These are phyloP conservation scores for Aspergillus diversus DNA, from an alignment of 495 filamentous ascomycete species.

Conservation along the genomic window DNA sequence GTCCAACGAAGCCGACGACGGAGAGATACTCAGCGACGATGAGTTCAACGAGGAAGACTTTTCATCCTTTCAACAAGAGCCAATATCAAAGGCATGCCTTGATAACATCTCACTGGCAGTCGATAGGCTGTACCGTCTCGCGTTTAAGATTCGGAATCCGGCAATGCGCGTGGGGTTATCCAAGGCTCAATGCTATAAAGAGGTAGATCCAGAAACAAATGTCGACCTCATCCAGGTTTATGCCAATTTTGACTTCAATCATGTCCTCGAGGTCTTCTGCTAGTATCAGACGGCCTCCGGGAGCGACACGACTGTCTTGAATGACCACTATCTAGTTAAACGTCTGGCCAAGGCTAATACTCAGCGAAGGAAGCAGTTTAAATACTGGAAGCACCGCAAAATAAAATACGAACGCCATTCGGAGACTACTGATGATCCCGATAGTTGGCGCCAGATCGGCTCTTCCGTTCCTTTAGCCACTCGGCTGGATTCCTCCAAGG, in stretches of 20 bases:
- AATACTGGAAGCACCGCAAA: not conserved
- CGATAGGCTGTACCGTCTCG: conserved; percentile 3
- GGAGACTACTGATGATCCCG: too few relatives aligned
- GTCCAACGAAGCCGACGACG: too few relatives aligned
- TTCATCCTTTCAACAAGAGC: not conserved
- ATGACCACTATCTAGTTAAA: not conserved
- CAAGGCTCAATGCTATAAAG: not conserved
- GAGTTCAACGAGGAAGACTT: too few relatives aligned
- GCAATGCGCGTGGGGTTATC: conserved; percentile 2
- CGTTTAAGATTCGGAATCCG: conserved; percentile 10
- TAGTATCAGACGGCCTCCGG: not conserved
- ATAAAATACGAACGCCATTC: not conserved
- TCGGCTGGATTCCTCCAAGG: not conserved
- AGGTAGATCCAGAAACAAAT: not conserved
- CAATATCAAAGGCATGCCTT: not conserved
- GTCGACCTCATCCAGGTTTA: not conserved
- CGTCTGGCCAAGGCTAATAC: conserved; percentile 6
- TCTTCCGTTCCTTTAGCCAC: not conserved
- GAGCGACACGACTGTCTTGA: not conserved
- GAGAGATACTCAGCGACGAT: too few relatives aligned
- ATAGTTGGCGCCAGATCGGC: too few relatives aligned
- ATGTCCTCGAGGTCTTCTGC: not conserved
- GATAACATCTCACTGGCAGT: not conserved
- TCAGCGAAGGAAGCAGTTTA: not conserved
- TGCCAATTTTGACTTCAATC: not conserved